Evolutionary conservation across 805 yeast species (phyloP).

Genomic region (Hanseniaspora hatyaiensis): DNA sequence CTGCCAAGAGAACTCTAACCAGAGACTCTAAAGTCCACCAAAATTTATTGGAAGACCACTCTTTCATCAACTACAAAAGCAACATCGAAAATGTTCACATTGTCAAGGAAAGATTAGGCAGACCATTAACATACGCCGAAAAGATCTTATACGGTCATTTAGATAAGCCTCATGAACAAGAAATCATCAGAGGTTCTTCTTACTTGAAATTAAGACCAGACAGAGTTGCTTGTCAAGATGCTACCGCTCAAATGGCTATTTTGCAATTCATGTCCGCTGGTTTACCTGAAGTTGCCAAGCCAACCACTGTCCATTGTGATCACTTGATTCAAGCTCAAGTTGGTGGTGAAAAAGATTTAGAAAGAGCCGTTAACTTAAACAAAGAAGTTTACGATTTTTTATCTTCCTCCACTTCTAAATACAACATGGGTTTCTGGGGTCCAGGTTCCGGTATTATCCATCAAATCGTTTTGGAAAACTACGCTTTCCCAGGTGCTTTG

Average conservation of each 20-base stretch:
- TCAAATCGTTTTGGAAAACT: slow-evolving; percentile 91
- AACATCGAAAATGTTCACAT: slow-evolving; percentile 79
- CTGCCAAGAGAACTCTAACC: slow-evolving; percentile 32
- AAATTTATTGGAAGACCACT: slow-evolving; percentile 69
- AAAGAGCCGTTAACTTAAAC: slow-evolving; percentile 76
- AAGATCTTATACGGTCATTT: slow-evolving; percentile 90
- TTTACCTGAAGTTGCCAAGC: slow-evolving; percentile 80
- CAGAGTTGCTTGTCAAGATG: slow-evolving; percentile 98
- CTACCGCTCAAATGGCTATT: slow-evolving; percentile 97
- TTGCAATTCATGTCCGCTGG: slow-evolving; percentile 95
- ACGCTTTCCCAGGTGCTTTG: slow-evolving; percentile 94
- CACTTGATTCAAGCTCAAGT: slow-evolving; percentile 92
- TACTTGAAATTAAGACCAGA: slow-evolving; percentile 93
- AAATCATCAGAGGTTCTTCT: slow-evolving; percentile 74
- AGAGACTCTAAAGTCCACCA: slow-evolving; percentile 67
- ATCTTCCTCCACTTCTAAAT: slow-evolving; percentile 81
- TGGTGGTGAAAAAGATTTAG: slow-evolving; percentile 78
- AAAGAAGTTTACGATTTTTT: slow-evolving; percentile 91
- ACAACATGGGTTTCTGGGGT: slow-evolving; percentile 97
- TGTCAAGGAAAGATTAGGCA: slow-evolving; percentile 65
- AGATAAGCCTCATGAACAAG: slow-evolving; percentile 82
- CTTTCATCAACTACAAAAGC: slow-evolving; percentile 84
- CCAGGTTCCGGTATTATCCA: slow-evolving; percentile 98
- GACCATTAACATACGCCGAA: slow-evolving; percentile 93
- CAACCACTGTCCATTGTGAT: slow-evolving; percentile 95